Evolutionary conservation across 257 asterid species (phyloP).

Genomic region (Thymus mandschuricus): DNA sequence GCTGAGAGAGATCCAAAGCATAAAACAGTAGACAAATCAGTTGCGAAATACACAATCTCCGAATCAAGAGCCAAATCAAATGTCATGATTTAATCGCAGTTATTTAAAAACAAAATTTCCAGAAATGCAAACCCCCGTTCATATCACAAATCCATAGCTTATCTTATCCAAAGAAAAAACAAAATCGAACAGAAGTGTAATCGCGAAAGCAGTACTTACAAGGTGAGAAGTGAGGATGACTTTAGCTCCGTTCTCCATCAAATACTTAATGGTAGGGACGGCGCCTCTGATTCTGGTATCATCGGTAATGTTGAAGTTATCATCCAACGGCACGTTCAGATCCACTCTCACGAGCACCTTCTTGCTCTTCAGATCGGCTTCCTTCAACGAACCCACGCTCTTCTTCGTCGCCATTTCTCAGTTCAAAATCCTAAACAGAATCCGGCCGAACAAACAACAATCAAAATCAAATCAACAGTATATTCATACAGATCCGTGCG

Average conservation of each 20-base stretch:
- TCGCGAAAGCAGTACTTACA: slow-evolving; percentile 39
- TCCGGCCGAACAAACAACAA: neutral
- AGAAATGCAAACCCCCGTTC: slow-evolving; percentile 2
- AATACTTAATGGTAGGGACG: slow-evolving; percentile 76
- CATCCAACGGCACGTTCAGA: slow-evolving; percentile 93
- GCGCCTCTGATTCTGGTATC: slow-evolving; percentile 87
- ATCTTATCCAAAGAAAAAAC: neutral
- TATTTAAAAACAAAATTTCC: neutral
- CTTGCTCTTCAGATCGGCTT: slow-evolving; percentile 85
- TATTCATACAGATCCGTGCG: neutral
- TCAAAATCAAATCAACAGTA: slow-evolving; percentile 5
- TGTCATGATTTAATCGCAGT: slow-evolving; percentile 16
- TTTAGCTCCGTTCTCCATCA: slow-evolving; percentile 59
- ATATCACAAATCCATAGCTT: neutral
- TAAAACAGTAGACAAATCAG: slow-evolving; percentile 3
- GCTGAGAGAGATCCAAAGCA: slow-evolving; percentile 1
- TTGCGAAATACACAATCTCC: neutral
- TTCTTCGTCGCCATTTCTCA: slow-evolving; percentile 76
- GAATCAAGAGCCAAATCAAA: slow-evolving; percentile 5
- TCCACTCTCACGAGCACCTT: slow-evolving; percentile 81
- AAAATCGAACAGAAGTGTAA: neutral
- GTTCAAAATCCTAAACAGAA: slow-evolving; percentile 7
- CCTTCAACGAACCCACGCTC: slow-evolving; percentile 82
- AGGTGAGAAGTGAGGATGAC: slow-evolving; percentile 86
- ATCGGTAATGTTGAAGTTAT: slow-evolving; percentile 75